Base-by-base conservation (phyloP, 495 filamentous ascomycete species). In the Xanthoparmelia taractica region DNA sequence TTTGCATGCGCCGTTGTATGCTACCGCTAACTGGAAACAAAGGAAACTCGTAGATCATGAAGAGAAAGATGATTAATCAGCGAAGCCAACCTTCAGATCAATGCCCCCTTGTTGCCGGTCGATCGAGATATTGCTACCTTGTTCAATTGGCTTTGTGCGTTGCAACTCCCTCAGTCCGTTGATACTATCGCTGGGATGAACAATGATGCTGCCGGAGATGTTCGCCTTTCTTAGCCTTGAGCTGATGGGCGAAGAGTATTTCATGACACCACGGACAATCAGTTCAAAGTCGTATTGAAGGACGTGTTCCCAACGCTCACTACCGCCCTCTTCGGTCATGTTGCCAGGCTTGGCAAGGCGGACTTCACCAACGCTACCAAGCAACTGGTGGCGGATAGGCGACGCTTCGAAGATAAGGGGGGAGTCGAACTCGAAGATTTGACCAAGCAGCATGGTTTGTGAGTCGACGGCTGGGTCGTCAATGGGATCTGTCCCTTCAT, bases 281-380 rank as follows among this genome's bases (percentile, higher is more conserved):
- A 98, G 78, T 62, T 95, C 89, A 65, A 97, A 98, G 38, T 92
- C 88, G 75, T 97, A 86, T 68, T 92, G 80, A 34, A 97, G 75
- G 34, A 97, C 91, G 52, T 84, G 82, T 72, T 97, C 92, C 94
- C 94, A 98, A 59, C 93, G 84, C 72, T 91, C 90, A 0, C 85
- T 87, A 23, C 94, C 94, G 31, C 90, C 88, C 59, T 87, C 83
- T 68, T 89, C 87, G 0, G 95, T 98, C 63, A 85, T 85, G 71
- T 97, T 98, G 17, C 94, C 95, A 0, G 94, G 94, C 43, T 86
- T 84, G 18, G 79, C 71, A 12, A 98, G 77, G 11, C 92, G 86
- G 7, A 97, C 80, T 69, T 94, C 90, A 38, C 93, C 94, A 12
- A 86, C 80, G 0, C 92, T 94, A 37, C 76, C 80, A 1, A 87